Percentiles rank a stretch among this genome's conserved stretches.
Evolutionary conservation across 768 basidiomycete genomes (phyloP).

Genomic region (Tephrocybe sp.): DNA sequence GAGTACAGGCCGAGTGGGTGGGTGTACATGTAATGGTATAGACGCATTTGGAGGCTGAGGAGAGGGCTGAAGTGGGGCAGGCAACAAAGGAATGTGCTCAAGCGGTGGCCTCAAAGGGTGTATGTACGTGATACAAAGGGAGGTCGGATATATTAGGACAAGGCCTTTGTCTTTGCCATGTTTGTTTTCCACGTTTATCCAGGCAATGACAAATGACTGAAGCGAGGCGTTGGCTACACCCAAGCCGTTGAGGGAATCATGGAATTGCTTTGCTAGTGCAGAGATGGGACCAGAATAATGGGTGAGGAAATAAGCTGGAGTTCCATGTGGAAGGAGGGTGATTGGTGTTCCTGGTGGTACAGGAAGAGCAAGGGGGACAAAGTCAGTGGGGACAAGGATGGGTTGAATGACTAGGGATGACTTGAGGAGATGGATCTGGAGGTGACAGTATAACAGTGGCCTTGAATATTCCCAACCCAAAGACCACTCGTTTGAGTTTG

Average conservation of each 20-base stretch:
- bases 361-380: conserved; percentile 51
- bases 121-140: conserved; percentile 49
- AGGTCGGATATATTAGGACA: conserved; percentile 67
- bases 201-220: conserved; percentile 52
- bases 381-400: conserved; percentile 53
- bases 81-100: conserved; percentile 59
- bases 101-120: conserved; percentile 36
- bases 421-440: conserved; percentile 49
- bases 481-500: conserved; percentile 55
- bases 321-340: conserved; percentile 64
- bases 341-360: conserved; percentile 63
- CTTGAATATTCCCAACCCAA: conserved; percentile 63
- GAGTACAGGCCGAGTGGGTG: conserved; percentile 25
- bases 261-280: conserved; percentile 60
- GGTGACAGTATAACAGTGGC: conserved; percentile 57
- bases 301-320: conserved; percentile 72
- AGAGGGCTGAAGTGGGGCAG: conserved; percentile 57
- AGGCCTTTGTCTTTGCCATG: conserved; percentile 82
- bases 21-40: background rate
- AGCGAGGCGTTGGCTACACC: conserved; percentile 34
- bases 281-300: conserved; percentile 67
- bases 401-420: conserved; percentile 61
- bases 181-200: conserved; percentile 72
- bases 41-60: conserved; percentile 24
- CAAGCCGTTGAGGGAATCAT: conserved; percentile 57